These are phyloP conservation scores for Larix kaempferi DNA, from an alignment of 75 land plant species.

Conservation along the genomic window DNA sequence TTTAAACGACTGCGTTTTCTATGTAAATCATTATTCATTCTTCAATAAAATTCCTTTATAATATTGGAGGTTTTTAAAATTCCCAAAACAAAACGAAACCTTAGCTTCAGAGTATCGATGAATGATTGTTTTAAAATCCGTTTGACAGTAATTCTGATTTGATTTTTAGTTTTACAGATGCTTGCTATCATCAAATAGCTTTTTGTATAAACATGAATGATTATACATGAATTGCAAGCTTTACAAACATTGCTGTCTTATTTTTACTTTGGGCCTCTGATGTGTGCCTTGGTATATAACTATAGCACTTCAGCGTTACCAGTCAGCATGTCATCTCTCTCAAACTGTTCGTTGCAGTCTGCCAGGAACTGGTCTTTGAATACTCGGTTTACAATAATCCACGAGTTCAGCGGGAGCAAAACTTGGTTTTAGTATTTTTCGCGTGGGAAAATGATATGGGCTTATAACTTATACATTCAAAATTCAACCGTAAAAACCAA, in stretches of 20 bases:
- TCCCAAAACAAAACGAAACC: background rate
- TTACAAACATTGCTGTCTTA: background rate
- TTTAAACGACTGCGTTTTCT: background rate
- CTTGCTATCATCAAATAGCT: background rate
- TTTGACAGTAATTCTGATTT: background rate
- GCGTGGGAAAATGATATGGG: background rate
- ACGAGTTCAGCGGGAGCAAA: background rate
- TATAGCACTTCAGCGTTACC: background rate
- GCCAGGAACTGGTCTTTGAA: background rate
- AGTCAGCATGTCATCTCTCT: background rate
- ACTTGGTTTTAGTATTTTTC: background rate
- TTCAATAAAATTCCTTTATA: constrained; percentile 5
- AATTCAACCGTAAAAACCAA: background rate
- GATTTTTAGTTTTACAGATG: constrained; percentile 3
- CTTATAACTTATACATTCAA: background rate
- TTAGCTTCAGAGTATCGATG: background rate
- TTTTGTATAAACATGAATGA: background rate
- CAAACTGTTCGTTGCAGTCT: background rate
- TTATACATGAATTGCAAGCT: background rate
- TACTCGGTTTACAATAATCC: background rate
- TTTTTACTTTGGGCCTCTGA: background rate
- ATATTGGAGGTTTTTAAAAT: background rate
- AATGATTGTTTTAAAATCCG: background rate
- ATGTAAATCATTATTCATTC: constrained; percentile 4
- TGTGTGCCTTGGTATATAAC: background rate